A percentile compares a stretch with the other conserved stretches of the same genome.
phyloP scores from a whole-genome alignment of 2,329 filamentous ascomycete genomes.

The Aureobasidium sp. region DNA sequence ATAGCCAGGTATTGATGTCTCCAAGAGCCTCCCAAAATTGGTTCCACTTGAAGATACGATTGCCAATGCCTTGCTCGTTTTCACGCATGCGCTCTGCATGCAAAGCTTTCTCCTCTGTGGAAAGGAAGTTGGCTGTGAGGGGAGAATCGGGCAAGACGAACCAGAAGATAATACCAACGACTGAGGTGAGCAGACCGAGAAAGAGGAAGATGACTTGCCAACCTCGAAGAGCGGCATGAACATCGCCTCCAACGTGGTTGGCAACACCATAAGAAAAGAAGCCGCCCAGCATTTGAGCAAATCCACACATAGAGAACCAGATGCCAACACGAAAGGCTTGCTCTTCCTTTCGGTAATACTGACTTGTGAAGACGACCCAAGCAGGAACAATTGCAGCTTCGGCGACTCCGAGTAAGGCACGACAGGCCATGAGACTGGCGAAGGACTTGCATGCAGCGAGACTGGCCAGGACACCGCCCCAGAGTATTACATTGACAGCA shows the following conservation, averaged over 20 bases:
- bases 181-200: neutral
- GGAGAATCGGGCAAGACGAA: neutral
- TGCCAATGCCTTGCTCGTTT: neutral
- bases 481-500: slow-evolving; percentile 25
- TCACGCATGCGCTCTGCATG: neutral
- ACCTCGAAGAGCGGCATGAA: neutral
- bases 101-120: neutral
- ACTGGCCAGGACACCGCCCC: slow-evolving; percentile 26
- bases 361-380: neutral
- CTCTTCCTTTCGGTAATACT: neutral
- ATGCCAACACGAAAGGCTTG: neutral
- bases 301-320: neutral
- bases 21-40: neutral
- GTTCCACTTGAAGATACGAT: neutral
- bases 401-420: slow-evolving; percentile 29
- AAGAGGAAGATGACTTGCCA: neutral
- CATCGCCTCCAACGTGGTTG: neutral
- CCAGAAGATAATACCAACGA: neutral
- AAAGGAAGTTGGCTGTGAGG: neutral
- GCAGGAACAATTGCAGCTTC: slow-evolving; percentile 18
- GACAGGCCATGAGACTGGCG: slow-evolving; percentile 24
- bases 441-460: slow-evolving; percentile 26
- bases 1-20: neutral
- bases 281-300: neutral
- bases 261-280: neutral